Base-by-base conservation (phyloP, 352 stramenopile genomes). In the Blastocystis sp. region DNA sequence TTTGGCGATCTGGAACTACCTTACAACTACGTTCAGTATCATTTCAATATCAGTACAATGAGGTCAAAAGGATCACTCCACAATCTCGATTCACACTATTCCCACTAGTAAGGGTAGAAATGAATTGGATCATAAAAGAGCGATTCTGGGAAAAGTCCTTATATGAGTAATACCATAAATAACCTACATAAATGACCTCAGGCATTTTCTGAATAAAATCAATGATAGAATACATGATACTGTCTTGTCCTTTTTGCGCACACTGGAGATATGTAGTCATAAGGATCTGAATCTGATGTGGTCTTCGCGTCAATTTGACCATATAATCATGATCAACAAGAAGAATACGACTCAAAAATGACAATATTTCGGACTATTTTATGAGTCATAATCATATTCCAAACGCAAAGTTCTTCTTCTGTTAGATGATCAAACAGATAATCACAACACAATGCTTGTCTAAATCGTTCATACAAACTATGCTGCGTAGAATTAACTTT, bases 201-300 rank as follows among this genome's bases (percentile, higher is more conserved):
- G 69, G 69, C 9, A 80, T 14, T 27, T 19, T 63, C 39, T 80
- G 37, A 14, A 80, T 61, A 37, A 80, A 80, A 19, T 80, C 35
- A n/a, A 80, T 35, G 43, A 80, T 57, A 7, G 24, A 21, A 11
- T 63, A 43, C 14, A 80, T 6, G 29, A 65, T 80, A 37, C 65
- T 80, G 69, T 80, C 69, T 46, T 80, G 59, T 12, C 56, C 56
- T n/a, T 29, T n/a, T 24, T 80, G 42, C 42, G 69, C 19, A 35
- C 65, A 65, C 1, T 14, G 7, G 14, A 37, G 11, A 46, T 61
- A 80, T 46, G 46, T 65, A 11, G 37, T 80, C 14, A 27, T 59
- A 21, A 80, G 12, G 7, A 21, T n/a, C n/a, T 52, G 29, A 19
- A 80, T 46, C 6, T 63, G 35, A 6, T 27, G 32, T 0, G 32